phyloP scores from a whole-genome alignment of 306 rosid species.

The cucumber (Cucumis sativus) region DNA sequence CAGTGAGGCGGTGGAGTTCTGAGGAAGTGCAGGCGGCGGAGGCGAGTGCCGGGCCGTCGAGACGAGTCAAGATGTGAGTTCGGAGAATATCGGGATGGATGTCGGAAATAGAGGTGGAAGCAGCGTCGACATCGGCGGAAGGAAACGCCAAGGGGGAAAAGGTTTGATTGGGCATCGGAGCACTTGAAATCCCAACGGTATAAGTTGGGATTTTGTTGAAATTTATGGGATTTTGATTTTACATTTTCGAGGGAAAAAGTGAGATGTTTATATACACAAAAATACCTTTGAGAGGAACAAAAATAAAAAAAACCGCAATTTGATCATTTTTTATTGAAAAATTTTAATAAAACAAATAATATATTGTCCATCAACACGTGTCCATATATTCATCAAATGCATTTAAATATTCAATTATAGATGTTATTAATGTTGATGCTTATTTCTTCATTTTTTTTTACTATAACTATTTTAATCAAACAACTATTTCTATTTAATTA shows the following conservation, averaged over 20 bases:
- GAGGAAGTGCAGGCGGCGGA: conserved; percentile 39
- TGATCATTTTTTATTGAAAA: neutral
- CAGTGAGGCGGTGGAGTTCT: conserved; percentile 32
- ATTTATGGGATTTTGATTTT: neutral
- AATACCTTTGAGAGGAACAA: neutral
- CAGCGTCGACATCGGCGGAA: conserved; percentile 3
- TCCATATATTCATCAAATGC: neutral
- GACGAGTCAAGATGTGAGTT: conserved; percentile 54
- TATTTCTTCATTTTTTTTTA: too few species aligned
- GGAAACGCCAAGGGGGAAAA: neutral
- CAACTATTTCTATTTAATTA: too few species aligned
- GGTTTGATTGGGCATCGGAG: too few species aligned
- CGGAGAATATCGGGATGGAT: conserved; percentile 44
- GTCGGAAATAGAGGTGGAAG: conserved; percentile 28
- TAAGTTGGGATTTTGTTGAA: neutral
- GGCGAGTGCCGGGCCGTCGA: conserved; percentile 57
- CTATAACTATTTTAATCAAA: too few species aligned
- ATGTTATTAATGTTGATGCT: too few species aligned
- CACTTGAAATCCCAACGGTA: neutral
- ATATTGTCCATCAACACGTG: neutral
- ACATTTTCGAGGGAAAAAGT: neutral
- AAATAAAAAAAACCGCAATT: neutral
- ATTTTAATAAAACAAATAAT: neutral
- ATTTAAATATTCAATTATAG: too few species aligned
- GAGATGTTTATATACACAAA: neutral